Evolutionary conservation across 441 rosid genomes (phyloP), one percentile per base, ranked within the genome.

Genomic region (Jatropha podagrica): DNA sequence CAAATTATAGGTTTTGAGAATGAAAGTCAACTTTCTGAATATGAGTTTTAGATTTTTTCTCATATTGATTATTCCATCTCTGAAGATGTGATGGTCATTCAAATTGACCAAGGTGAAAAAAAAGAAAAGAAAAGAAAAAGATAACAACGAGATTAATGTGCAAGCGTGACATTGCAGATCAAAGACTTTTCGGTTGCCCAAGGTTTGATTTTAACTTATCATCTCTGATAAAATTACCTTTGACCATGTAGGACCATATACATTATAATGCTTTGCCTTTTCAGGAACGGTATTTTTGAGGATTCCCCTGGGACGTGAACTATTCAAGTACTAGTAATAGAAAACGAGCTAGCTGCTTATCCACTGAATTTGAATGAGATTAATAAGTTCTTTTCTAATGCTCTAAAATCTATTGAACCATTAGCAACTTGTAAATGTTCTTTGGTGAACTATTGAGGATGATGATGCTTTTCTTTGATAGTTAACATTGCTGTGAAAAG

Each of bases 161-260:
- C 72, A 69, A 51, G 61, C 32, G 27, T 69, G 72, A 69, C 26
- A 51, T 17, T 58, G 54, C 54, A 41, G 38, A 58, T 13, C 38
- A 54, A 56, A 48, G 13, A 27, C 23, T 68, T 49, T 68, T 7
- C 13, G 13, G 58, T 26, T 27, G 58, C 6, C 71, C 12, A 20
- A 49, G 11, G 20, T 12, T 71, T 7, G n/a, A 13, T n/a, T 65
- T 65, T 65, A 65, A 41, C 69, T 55, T 40, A 3, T 56, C 2
- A 6, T 71, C 58, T 23, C 13, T 51, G 37, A 73, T 15, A 64
- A 64, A 65, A 63, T n/a, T 37, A 4, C 4, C 59, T 38, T 11
- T 38, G 40, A 51, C 9, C 49, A 62, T 38, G 20, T 49, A 3
- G 68, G 48, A 37, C 61, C 8, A n/a, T 32, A 18, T 51, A 23